phyloP scores from a whole-genome alignment of 2,329 filamentous ascomycete species.

The Massarina eburnea region DNA sequence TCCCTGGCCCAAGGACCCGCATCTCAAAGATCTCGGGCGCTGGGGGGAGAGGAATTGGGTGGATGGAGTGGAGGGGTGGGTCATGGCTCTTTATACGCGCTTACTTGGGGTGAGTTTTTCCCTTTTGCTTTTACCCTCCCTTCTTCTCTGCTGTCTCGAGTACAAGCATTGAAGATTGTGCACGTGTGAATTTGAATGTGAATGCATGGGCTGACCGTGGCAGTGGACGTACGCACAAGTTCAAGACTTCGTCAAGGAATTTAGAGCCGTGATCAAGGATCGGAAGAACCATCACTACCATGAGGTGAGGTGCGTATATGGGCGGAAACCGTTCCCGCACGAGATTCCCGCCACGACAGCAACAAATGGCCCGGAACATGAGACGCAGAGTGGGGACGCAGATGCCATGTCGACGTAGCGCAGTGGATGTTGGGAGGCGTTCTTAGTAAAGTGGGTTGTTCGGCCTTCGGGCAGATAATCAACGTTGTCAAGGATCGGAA shows the following conservation, averaged over 20 bases:
- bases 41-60: conserved; percentile 45
- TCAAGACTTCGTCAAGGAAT: conserved; percentile 34
- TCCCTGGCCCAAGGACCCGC: conserved; percentile 33
- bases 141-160: background rate
- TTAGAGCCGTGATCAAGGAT: conserved; percentile 35
- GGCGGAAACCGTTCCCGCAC: conserved; percentile 22
- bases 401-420: background rate
- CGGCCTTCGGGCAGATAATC: no score
- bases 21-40: conserved; percentile 37
- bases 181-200: background rate
- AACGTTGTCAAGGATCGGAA: no score
- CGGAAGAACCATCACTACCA: conserved; percentile 43
- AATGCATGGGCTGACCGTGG: background rate
- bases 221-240: conserved; percentile 41
- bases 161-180: background rate
- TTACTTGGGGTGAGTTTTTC: conserved; percentile 29
- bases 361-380: background rate
- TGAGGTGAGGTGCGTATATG: conserved; percentile 39
- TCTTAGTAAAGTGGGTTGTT: no score
- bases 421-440: no score
- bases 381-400: background rate
- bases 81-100: conserved; percentile 44
- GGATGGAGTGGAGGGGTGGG: conserved; percentile 46
- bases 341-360: conserved; percentile 6
- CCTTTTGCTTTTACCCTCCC: background rate